Evolutionary conservation across 495 filamentous ascomycete species (phyloP), one percentile per base, ranked within the genome.

Genomic region (Talaromyces adpressus): DNA sequence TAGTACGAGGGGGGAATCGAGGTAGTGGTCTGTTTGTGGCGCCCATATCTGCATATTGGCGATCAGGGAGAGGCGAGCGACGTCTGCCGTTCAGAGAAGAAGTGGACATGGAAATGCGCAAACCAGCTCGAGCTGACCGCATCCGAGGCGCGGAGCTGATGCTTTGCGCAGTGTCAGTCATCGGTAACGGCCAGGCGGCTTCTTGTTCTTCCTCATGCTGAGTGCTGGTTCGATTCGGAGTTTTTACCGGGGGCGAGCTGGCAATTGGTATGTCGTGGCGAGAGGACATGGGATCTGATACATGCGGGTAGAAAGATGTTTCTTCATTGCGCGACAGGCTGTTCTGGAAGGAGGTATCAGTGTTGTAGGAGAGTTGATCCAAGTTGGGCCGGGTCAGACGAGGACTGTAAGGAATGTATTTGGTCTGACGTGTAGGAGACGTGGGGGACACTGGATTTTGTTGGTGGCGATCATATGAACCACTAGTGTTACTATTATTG

Each of bases 101-200:
- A 16, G 71, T 74, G 20, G 77, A 78, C 68, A 77, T 77, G n/a
- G 76, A 78, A n/a, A 77, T 78, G 3, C 74, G 74, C 47, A 76
- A 65, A 2, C 70, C 72, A 2, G 71, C 67, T 54, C 70, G 67
- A 8, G 63, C 57, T 3, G 74, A 72, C 47, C 45, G 39, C 29
- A 62, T 62, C 1, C 60, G 45, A 51, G 45, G 41, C 18, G 29
- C 39, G 27, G 25, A 34, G 41, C 22, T 39, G 41, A 25, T 52
- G 45, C 29, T 52, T 22, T 49, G 59, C 23, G 59, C 23, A 51
- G 29, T 36, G 16, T 49, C 59, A 22, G 47, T 36, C 41, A 36
- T 51, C 11, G 60, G 60, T 41, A 62, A 53, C 9, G 60, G 60
- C 60, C 60, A 62, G 8, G 41, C 22, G 7, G 60, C 22, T 14